These are phyloP conservation scores for Xylaria sp. DNA, from an alignment of 2,329 filamentous ascomycete species.

Conservation along the genomic window DNA sequence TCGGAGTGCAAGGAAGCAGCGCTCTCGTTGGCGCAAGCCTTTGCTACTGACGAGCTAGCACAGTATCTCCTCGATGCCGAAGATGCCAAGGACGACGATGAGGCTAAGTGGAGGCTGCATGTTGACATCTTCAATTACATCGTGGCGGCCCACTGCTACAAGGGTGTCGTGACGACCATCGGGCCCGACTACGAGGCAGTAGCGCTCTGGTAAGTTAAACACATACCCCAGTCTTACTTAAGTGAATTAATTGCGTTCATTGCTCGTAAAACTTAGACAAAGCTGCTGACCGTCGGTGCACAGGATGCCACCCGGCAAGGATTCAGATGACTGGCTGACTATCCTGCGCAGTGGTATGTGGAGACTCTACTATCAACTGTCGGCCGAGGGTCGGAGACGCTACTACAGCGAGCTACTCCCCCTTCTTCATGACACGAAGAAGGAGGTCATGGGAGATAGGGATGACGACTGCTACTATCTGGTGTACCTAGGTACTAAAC, in stretches of 20 bases:
- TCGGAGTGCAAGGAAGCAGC: slow-evolving; percentile 78
- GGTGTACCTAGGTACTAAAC: slow-evolving; percentile 83
- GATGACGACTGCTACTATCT: slow-evolving; percentile 81
- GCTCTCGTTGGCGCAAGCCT: slow-evolving; percentile 78
- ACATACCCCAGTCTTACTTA: too few species aligned
- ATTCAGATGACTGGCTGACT: slow-evolving; percentile 79
- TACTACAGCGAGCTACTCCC: slow-evolving; percentile 84
- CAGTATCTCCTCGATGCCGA: slow-evolving; percentile 80
- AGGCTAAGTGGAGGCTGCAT: slow-evolving; percentile 81
- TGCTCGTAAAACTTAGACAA: slow-evolving; percentile 1
- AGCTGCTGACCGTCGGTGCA: slow-evolving; percentile 25
- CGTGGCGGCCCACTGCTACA: slow-evolving; percentile 78
- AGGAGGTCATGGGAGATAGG: slow-evolving; percentile 72
- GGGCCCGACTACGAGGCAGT: slow-evolving; percentile 82
- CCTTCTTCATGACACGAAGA: slow-evolving; percentile 78
- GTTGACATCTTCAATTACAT: slow-evolving; percentile 81
- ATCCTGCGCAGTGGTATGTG: slow-evolving; percentile 80
- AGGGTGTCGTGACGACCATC: slow-evolving; percentile 78
- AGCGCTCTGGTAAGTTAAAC: slow-evolving; percentile 76
- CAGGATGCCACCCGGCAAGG: slow-evolving; percentile 80
- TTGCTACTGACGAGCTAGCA: slow-evolving; percentile 78
- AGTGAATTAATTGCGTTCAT: slow-evolving; percentile 5
- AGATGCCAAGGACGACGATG: slow-evolving; percentile 71
- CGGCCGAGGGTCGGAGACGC: slow-evolving; percentile 75
- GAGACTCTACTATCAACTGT: slow-evolving; percentile 80